Conservation (phyloP, 345 rosid genomes). For the Abelmoschus esculentus region DNA sequence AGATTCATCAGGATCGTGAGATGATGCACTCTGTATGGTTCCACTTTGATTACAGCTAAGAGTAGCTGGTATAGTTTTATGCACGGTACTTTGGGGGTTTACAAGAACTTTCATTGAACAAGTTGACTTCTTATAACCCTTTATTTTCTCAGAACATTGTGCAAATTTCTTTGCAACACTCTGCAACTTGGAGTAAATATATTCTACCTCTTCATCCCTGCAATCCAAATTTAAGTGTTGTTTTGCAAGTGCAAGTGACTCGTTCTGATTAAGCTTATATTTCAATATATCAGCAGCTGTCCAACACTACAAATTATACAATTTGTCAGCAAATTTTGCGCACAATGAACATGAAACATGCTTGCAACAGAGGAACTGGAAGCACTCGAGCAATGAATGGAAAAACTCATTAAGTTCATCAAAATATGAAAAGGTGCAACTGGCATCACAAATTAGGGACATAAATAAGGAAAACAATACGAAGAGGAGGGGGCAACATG, state of each 20-base stretch:
- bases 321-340: not conserved
- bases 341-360: not conserved
- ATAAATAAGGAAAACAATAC: not conserved
- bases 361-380: not conserved
- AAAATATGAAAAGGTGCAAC: not conserved
- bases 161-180: constrained; percentile 52
- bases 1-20: not conserved
- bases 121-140: constrained; percentile 2
- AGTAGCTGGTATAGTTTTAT: not conserved
- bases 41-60: not conserved
- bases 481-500: not conserved
- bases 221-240: constrained; percentile 50
- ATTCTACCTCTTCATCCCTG: constrained; percentile 51
- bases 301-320: constrained; percentile 59
- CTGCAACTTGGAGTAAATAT: constrained; percentile 41
- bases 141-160: constrained; percentile 13
- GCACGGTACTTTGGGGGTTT: not conserved
- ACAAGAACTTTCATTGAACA: not conserved
- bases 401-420: not conserved
- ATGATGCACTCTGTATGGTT: not conserved
- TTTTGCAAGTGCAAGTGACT: constrained; percentile 62
- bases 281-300: constrained; percentile 62
- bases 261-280: constrained; percentile 46
- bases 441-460: not conserved
- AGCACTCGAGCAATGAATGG: not conserved